A percentile compares a stretch with the other conserved stretches of the same genome.
Conservation (phyloP, 208 protist species). For the Tritrichomonas musculus region DNA sequence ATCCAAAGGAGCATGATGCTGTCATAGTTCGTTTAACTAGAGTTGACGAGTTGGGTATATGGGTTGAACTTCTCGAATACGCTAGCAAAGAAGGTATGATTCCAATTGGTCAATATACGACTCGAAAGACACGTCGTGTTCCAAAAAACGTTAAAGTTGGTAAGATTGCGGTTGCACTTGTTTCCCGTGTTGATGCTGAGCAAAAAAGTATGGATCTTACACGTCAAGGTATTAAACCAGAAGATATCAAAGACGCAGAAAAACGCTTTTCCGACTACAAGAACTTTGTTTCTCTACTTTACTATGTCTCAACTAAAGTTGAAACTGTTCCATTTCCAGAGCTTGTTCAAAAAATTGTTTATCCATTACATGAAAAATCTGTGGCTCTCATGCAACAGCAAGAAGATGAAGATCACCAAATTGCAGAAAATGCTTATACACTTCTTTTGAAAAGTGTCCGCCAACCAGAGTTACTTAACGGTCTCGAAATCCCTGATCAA, state of each 20-base stretch:
- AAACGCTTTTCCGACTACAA: neutral
- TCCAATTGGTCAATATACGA: conserved; percentile 18
- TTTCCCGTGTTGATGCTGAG: neutral
- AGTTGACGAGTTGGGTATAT: conserved; percentile 5
- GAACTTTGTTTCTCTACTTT: neutral
- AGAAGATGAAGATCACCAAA: too few species aligned
- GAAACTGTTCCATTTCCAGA: neutral
- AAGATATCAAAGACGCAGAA: neutral
- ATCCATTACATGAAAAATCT: neutral
- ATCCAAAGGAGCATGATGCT: neutral
- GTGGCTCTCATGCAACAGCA: too few species aligned
- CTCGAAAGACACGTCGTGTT: neutral
- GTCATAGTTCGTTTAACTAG: neutral
- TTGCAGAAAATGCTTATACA: neutral
- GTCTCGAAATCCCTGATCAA: neutral
- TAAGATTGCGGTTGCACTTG: neutral
- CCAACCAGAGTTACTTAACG: neutral
- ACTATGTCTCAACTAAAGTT: neutral
- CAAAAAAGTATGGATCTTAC: conserved; percentile 5
- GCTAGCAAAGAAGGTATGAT: conserved; percentile 12
- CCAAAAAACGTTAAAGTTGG: conserved; percentile 4
- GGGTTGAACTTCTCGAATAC: conserved; percentile 14
- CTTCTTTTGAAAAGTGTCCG: neutral
- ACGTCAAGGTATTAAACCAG: neutral
- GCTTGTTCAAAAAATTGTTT: neutral